phyloP scores from a whole-genome alignment of 768 basidiomycete genomes.

The Heimioporus sp. region DNA sequence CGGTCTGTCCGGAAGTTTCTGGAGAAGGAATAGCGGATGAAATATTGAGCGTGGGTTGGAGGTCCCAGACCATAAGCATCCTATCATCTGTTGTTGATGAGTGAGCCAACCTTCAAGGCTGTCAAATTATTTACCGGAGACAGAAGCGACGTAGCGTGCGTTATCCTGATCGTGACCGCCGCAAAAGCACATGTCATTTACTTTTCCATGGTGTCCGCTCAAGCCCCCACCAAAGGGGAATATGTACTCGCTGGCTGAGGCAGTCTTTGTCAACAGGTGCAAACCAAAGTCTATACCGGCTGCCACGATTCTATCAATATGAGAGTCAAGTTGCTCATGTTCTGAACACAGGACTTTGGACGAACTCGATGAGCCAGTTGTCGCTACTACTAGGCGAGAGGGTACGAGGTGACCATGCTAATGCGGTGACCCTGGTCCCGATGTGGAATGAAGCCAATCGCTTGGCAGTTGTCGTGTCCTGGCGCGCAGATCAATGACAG shows the following conservation, averaged over 20 bases:
- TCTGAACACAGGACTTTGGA: constrained; percentile 1
- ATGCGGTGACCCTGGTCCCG: constrained; percentile 65
- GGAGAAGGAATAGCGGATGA: constrained; percentile 37
- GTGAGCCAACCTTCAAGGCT: background rate
- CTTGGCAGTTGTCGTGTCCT: constrained; percentile 45
- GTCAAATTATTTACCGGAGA: constrained; percentile 52
- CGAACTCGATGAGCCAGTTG: constrained; percentile 73
- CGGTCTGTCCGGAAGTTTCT: constrained; percentile 27
- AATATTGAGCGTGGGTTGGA: constrained; percentile 55
- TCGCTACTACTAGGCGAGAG: constrained; percentile 64
- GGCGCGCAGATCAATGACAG: constrained; percentile 12
- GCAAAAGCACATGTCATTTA: constrained; percentile 80
- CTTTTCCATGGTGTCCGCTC: constrained; percentile 75
- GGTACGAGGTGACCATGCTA: constrained; percentile 75
- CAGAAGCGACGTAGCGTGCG: constrained; percentile 74
- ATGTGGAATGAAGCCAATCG: constrained; percentile 71
- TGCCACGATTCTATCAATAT: constrained; percentile 54
- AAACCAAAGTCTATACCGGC: constrained; percentile 70
- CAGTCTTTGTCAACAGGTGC: constrained; percentile 62
- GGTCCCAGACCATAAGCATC: constrained; percentile 85
- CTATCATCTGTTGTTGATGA: constrained; percentile 58
- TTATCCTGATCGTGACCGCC: constrained; percentile 70
- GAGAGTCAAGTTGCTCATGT: constrained; percentile 6
- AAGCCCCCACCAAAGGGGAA: constrained; percentile 78
- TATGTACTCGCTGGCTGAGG: constrained; percentile 46